Evolutionary conservation across 2,329 filamentous ascomycete genomes (phyloP).

Genomic region (Aureobasidium sp.): DNA sequence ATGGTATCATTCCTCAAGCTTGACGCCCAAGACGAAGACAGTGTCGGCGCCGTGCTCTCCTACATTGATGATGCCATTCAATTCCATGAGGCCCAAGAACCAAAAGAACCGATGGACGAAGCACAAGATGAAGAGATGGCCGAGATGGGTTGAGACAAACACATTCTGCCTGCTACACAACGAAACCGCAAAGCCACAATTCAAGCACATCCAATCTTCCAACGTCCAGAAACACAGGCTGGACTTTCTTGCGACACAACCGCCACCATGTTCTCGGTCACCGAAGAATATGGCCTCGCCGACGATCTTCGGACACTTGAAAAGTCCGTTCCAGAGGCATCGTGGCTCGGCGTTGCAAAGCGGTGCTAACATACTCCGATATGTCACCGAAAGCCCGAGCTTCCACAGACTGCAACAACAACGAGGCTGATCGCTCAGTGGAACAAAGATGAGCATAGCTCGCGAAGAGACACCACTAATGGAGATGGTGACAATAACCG

Average conservation of each 20-base stretch:
- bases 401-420: not conserved
- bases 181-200: not conserved
- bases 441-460: not conserved
- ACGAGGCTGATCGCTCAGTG: not conserved
- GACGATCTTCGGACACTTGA: not conserved
- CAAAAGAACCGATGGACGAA: constrained; percentile 63
- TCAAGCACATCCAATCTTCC: not conserved
- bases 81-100: constrained; percentile 88
- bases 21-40: constrained; percentile 86
- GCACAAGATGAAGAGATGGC: constrained; percentile 46
- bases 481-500: no score
- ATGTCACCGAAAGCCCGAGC: not conserved
- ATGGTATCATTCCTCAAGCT: constrained; percentile 94
- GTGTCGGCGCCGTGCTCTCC: constrained; percentile 74
- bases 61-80: constrained; percentile 94
- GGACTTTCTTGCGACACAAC: not conserved
- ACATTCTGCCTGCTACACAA: not conserved
- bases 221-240: not conserved
- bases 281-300: not conserved
- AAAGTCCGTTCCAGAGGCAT: not conserved
- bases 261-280: not conserved
- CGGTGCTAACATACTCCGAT: not conserved
- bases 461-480: not conserved
- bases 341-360: not conserved
- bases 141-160: constrained; percentile 26